Percentiles rank a stretch among this genome's conserved stretches.
Conservation (phyloP, 495 filamentous ascomycete species). For the Friedmanniomyces endolithicus region DNA sequence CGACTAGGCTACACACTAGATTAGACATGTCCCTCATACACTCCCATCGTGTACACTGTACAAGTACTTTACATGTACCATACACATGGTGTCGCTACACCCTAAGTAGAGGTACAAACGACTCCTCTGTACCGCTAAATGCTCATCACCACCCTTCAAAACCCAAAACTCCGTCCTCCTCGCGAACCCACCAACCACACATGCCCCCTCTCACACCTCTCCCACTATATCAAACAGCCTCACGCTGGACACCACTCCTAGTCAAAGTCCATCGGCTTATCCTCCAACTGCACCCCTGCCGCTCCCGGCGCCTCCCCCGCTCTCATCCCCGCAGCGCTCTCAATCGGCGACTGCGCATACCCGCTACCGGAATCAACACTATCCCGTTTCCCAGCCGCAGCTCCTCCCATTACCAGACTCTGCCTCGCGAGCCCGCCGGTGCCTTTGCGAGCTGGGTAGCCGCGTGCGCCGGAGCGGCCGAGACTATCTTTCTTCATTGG, state of each 20-base stretch:
- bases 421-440: conserved; percentile 37
- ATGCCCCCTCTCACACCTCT: too few relatives aligned
- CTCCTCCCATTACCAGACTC: conserved; percentile 27
- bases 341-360: conserved; percentile 22
- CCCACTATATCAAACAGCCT: too few relatives aligned
- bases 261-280: conserved; percentile 71
- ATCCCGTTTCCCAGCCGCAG: conserved; percentile 24
- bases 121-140: too few relatives aligned
- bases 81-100: too few relatives aligned
- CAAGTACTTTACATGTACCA: too few relatives aligned
- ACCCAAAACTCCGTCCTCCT: too few relatives aligned
- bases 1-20: neutral
- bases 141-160: too few relatives aligned
- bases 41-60: neutral
- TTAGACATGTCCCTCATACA: neutral
- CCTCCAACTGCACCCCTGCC: conserved; percentile 65
- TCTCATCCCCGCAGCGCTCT: neutral
- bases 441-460: conserved; percentile 24
- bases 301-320: conserved; percentile 29
- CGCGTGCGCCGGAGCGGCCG: conserved; percentile 35
- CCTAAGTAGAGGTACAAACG: too few relatives aligned
- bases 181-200: too few relatives aligned
- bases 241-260: conserved; percentile 27
- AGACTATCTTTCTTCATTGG: conserved; percentile 41
- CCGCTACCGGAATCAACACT: conserved; percentile 27